phyloP scores from a whole-genome alignment of 176 grass and related monocot species.

The Triticum monococcum region DNA sequence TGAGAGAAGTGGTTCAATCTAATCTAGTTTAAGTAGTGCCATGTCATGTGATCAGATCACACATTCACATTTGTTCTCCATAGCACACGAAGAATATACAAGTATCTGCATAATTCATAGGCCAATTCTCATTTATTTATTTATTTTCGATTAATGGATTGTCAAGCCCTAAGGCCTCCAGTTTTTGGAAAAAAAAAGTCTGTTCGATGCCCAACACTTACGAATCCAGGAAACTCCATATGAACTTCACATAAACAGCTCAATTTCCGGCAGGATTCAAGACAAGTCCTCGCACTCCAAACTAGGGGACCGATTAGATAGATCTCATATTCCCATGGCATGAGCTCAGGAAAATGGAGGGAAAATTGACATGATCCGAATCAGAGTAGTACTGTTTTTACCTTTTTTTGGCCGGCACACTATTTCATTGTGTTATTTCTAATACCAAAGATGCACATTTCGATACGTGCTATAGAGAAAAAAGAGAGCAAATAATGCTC shows the following conservation, averaged over 20 bases:
- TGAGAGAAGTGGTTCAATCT: background rate
- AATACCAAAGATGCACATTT: background rate
- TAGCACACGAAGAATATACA: background rate
- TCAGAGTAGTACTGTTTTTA: too few species aligned
- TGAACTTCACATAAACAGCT: background rate
- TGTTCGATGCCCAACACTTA: background rate
- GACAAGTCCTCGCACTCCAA: background rate
- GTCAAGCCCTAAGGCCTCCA: too few species aligned
- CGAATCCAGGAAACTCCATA: background rate
- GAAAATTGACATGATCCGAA: background rate
- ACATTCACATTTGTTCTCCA: background rate
- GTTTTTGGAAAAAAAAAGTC: too few species aligned
- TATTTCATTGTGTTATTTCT: background rate
- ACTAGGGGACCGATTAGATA: background rate
- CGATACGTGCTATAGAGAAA: background rate
- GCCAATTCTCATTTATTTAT: too few species aligned
- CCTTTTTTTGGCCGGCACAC: background rate
- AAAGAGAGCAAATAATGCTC: background rate
- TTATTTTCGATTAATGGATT: too few species aligned
- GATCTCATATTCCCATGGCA: background rate
- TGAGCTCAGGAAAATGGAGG: background rate
- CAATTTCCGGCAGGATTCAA: background rate
- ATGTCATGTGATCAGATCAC: constrained; percentile 26
- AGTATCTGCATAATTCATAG: too few species aligned
- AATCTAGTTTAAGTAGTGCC: background rate